These are phyloP conservation scores for Pulicaria dysenterica DNA, from an alignment of 129 eudicot species.

Conservation along the genomic window DNA sequence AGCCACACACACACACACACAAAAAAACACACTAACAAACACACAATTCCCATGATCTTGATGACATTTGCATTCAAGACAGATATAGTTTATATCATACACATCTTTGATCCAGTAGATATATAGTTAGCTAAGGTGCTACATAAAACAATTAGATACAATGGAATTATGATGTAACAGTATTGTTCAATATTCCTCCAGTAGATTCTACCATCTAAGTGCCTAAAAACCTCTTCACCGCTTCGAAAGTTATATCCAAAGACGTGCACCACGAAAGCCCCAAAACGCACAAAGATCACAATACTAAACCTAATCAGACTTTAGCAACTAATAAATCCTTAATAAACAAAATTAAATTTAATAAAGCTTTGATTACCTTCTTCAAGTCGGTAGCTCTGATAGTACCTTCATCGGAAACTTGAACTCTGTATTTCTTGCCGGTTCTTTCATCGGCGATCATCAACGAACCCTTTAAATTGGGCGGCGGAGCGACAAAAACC, in stretches of 20 bases:
- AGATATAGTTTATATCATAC: too few relatives aligned
- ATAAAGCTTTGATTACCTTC: slow-evolving; percentile 48
- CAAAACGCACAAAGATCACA: slow-evolving; percentile 8
- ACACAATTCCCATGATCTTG: too few relatives aligned
- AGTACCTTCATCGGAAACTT: slow-evolving; percentile 81
- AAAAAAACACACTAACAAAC: neutral
- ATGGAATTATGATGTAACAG: too few relatives aligned
- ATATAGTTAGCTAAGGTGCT: too few relatives aligned
- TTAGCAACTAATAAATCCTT: neutral
- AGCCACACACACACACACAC: neutral
- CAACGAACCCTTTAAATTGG: slow-evolving; percentile 62
- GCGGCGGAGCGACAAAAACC: slow-evolving; percentile 59
- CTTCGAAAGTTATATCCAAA: neutral
- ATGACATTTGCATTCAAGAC: too few relatives aligned
- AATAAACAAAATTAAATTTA: neutral
- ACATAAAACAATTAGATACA: too few relatives aligned
- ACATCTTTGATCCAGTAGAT: too few relatives aligned
- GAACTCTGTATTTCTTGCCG: slow-evolving; percentile 73
- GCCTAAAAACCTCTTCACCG: neutral
- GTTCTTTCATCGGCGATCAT: slow-evolving; percentile 79
- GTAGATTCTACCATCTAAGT: too few relatives aligned
- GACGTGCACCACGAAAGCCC: neutral
- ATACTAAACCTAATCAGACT: slow-evolving; percentile 1
- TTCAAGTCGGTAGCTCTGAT: slow-evolving; percentile 87
- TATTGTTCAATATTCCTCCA: too few relatives aligned